These are phyloP conservation scores for Fonsecaea multimorphosa DNA, from an alignment of 2,329 filamentous ascomycete genomes.

Conservation along the genomic window DNA sequence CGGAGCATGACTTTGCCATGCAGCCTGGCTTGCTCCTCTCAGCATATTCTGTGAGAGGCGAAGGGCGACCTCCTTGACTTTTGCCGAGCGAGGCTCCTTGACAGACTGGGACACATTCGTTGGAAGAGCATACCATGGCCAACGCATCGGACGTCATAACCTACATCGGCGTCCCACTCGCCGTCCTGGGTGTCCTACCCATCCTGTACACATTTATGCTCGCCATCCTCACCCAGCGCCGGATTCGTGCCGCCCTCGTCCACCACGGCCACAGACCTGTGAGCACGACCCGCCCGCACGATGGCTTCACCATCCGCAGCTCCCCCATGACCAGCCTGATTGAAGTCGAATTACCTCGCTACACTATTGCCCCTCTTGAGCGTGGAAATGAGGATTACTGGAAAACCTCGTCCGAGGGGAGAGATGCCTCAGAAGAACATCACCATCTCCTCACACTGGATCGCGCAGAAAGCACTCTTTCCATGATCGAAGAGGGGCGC, in stretches of 20 bases:
- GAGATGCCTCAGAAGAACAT: conserved; percentile 42
- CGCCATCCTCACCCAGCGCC: conserved; percentile 65
- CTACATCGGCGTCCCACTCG: conserved; percentile 64
- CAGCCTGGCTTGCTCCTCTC: not conserved
- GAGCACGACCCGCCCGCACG: conserved; percentile 38
- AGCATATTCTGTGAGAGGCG: not conserved
- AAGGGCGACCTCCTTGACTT: not conserved
- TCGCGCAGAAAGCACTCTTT: conserved; percentile 33
- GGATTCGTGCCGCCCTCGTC: conserved; percentile 65
- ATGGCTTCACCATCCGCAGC: conserved; percentile 63
- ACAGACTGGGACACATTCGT: not conserved
- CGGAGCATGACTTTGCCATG: not conserved
- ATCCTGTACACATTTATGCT: conserved; percentile 70
- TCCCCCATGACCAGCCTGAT: conserved; percentile 70
- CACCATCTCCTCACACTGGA: conserved; percentile 32
- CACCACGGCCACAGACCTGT: conserved; percentile 56
- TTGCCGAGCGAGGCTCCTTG: not conserved
- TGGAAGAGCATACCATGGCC: conserved; percentile 24
- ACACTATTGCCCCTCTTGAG: conserved; percentile 67
- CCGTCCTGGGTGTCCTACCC: conserved; percentile 65
- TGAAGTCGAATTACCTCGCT: conserved; percentile 69
- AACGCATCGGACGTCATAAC: conserved; percentile 60
- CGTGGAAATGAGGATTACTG: conserved; percentile 65
- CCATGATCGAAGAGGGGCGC: conserved; percentile 36
- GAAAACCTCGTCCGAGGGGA: conserved; percentile 51